Conservation (phyloP, 306 rosid species). For the Cucumis hystrix region DNA sequence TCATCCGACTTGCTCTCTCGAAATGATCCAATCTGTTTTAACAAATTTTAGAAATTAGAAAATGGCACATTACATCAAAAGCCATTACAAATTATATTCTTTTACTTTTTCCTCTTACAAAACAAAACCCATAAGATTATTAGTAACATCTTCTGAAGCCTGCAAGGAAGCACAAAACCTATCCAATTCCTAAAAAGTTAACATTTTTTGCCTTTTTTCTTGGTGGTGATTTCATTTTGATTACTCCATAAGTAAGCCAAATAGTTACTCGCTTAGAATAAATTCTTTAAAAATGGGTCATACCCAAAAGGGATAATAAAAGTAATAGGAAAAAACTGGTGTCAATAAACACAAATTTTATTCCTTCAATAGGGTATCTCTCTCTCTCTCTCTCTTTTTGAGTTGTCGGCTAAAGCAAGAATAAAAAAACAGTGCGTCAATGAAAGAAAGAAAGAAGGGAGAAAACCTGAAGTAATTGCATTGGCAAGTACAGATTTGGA, state of each 20-base stretch:
- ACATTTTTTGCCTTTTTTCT: not conserved
- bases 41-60: not conserved
- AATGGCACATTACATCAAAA: not conserved
- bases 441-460: not conserved
- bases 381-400: not conserved
- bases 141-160: not conserved
- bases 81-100: not conserved
- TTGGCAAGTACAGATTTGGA: not conserved
- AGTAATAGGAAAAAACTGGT: not conserved
- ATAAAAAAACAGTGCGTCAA: not conserved
- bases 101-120: not conserved
- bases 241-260: not conserved
- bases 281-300: not conserved
- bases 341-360: not conserved
- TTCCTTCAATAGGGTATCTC: not conserved
- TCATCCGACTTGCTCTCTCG: constrained; percentile 96
- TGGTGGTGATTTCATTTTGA: not conserved
- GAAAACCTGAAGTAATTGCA: not conserved
- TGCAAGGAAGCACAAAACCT: not conserved
- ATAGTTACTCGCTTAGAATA: not conserved
- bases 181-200: not conserved
- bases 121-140: not conserved
- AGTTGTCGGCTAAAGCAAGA: not conserved
- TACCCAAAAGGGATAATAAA: not conserved
- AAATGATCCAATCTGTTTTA: constrained; percentile 10